phyloP scores from a whole-genome alignment of 2,329 filamentous ascomycete species.

The Plenodomus tracheiphilus region DNA sequence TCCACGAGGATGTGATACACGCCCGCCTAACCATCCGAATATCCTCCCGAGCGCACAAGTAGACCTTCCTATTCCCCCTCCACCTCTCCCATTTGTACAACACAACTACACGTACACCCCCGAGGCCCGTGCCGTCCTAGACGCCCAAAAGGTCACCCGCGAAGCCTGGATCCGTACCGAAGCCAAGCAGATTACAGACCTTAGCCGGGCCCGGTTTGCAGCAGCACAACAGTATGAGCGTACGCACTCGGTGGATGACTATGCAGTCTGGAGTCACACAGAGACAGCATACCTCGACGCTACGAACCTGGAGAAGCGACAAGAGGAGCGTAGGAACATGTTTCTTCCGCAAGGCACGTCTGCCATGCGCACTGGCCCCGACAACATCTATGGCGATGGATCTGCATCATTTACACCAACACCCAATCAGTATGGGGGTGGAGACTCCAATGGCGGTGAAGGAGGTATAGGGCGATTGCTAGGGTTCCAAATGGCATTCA shows the following conservation, averaged over 20 bases:
- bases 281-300: background rate
- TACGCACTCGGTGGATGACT: slow-evolving; percentile 3
- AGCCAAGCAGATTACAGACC: slow-evolving; percentile 9
- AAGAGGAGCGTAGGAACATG: slow-evolving; percentile 20
- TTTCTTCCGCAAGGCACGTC: slow-evolving; percentile 15
- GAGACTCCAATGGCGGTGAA: background rate
- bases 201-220: background rate
- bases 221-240: slow-evolving; percentile 1
- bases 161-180: slow-evolving; percentile 19
- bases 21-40: background rate
- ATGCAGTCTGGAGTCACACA: slow-evolving; percentile 2
- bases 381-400: slow-evolving; percentile 2
- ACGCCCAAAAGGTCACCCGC: slow-evolving; percentile 10
- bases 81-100: slow-evolving; percentile 1
- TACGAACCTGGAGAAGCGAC: slow-evolving; percentile 15
- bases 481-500: slow-evolving; percentile 21
- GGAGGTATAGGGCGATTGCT: slow-evolving; percentile 4
- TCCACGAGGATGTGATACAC: background rate
- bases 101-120: background rate
- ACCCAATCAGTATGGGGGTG: no score
- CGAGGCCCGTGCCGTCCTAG: slow-evolving; percentile 3
- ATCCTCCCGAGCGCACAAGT: background rate
- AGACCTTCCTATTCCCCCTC: slow-evolving; percentile 6
- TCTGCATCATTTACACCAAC: background rate
- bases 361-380: slow-evolving; percentile 11